phyloP scores from a whole-genome alignment of 2,329 filamentous ascomycete genomes.

The Alternaria sp. region DNA sequence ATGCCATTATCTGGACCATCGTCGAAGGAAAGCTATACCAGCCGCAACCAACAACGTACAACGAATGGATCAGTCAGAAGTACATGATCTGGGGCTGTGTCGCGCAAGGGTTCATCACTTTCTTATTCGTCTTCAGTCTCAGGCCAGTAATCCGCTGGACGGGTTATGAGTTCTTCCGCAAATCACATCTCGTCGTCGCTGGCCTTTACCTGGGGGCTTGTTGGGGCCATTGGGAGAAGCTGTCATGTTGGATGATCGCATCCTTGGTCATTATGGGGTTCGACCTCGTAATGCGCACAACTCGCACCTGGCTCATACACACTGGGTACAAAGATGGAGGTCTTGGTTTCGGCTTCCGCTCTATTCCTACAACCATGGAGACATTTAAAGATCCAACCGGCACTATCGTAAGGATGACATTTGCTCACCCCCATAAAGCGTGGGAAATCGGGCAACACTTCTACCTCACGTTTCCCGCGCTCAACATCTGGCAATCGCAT shows the following conservation, averaged over 20 bases:
- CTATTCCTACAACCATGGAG: slow-evolving; percentile 8
- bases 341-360: slow-evolving; percentile 11
- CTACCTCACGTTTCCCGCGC: slow-evolving; percentile 13
- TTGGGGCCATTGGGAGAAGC: slow-evolving; percentile 10
- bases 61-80: slow-evolving; percentile 11
- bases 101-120: slow-evolving; percentile 12
- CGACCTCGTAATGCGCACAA: slow-evolving; percentile 4
- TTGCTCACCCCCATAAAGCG: too few relatives aligned
- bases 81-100: slow-evolving; percentile 15
- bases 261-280: too few relatives aligned
- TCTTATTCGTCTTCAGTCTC: slow-evolving; percentile 13
- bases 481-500: slow-evolving; percentile 17
- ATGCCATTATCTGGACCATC: slow-evolving; percentile 14
- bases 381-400: slow-evolving; percentile 12
- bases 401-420: not conserved
- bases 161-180: slow-evolving; percentile 16
- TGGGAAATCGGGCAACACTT: slow-evolving; percentile 12
- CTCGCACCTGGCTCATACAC: slow-evolving; percentile 13
- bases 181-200: slow-evolving; percentile 14
- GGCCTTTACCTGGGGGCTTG: slow-evolving; percentile 12
- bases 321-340: slow-evolving; percentile 5
- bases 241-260: too few relatives aligned
- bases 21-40: slow-evolving; percentile 17
- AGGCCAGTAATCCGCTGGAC: slow-evolving; percentile 18
- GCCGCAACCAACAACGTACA: slow-evolving; percentile 11